Evolutionary conservation across 345 rosid genomes (phyloP), one percentile per base, ranked within the genome.

Genomic region (Corchorus capsularis): DNA sequence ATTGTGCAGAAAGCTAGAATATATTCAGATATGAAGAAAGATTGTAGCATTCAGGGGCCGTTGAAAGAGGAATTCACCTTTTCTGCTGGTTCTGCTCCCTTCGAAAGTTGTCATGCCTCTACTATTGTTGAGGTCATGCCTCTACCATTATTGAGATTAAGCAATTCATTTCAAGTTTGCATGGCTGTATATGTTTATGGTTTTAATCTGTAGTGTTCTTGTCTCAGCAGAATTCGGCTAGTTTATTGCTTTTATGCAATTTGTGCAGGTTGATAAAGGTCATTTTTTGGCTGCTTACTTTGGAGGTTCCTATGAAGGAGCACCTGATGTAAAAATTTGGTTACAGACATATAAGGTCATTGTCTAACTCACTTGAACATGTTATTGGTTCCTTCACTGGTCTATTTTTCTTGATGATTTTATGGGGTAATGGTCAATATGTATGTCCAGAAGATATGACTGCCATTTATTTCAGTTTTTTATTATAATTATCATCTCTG

Each of bases 51-150:
- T 61, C 50, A 71, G 76, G 78, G 79, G 69, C 79, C 73, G 9
- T 4, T 89, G 64, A 73, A 71, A 64, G 92, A 86, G 83, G 92
- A 89, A 55, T 89, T 90, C 75, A 96, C 98, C 53, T 90, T 86
- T 80, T 82, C 86, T 16, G 86, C 86, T 74, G 78, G 77, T 73
- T 90, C 96, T 66, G 90, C 88, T 81, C 96, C 98, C 13, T 96
- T 96, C 77, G 82, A 88, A 76, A 93, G 84, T 82, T 96, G 97
- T 68, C 98, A 96, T 81, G 98, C 98, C 16, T 93, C 97, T 43
- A 96, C 96, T 81, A 89, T 93, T 61, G 93, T 89, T 7, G 96
- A 91, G 95, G 97, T 91, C 9, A 61, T 13, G 17, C 65, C 43
- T 61, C 43, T 61, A 61, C 17, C 43, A 34, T 35, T 62, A 6